Conservation (phyloP, 805 yeast species). For the Barnettozyma sp. region DNA sequence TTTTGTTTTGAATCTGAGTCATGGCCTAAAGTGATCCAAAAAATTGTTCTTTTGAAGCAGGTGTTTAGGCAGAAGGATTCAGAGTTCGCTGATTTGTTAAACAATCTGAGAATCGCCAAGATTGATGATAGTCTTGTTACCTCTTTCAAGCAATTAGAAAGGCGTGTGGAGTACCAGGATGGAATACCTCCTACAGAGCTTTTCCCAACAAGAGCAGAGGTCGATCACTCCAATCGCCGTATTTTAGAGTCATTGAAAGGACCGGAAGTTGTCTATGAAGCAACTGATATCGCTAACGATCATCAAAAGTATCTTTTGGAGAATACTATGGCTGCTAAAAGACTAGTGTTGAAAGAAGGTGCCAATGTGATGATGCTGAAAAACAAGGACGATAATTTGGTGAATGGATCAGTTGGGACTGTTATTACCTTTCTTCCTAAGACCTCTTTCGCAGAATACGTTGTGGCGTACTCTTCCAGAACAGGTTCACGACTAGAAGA, state of each 20-base stretch:
- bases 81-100: conserved; percentile 69
- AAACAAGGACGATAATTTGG: conserved; percentile 68
- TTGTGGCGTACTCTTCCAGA: conserved; percentile 16
- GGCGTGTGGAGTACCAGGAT: conserved; percentile 54
- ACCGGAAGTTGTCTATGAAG: conserved; percentile 34
- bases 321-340: conserved; percentile 64
- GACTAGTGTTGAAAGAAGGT: conserved; percentile 61
- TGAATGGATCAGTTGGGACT: conserved; percentile 87
- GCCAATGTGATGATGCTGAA: conserved; percentile 95
- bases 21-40: conserved; percentile 60
- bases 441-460: conserved; percentile 14
- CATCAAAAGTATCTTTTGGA: conserved; percentile 33
- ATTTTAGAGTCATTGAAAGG: conserved; percentile 48
- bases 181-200: conserved; percentile 87
- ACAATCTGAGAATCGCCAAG: conserved; percentile 70
- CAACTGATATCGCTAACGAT: conserved; percentile 35
- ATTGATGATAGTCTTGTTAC: conserved; percentile 42
- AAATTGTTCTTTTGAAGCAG: conserved; percentile 63
- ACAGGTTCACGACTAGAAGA: conserved; percentile 14
- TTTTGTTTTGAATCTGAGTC: conserved; percentile 72
- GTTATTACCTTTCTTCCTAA: conserved; percentile 38
- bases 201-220: conserved; percentile 82
- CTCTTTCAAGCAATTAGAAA: conserved; percentile 46
- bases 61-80: conserved; percentile 90
- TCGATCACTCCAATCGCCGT: conserved; percentile 60